These are phyloP conservation scores for Teratosphaeria nubilosa DNA, from an alignment of 2,329 filamentous ascomycete species.

Conservation along the genomic window DNA sequence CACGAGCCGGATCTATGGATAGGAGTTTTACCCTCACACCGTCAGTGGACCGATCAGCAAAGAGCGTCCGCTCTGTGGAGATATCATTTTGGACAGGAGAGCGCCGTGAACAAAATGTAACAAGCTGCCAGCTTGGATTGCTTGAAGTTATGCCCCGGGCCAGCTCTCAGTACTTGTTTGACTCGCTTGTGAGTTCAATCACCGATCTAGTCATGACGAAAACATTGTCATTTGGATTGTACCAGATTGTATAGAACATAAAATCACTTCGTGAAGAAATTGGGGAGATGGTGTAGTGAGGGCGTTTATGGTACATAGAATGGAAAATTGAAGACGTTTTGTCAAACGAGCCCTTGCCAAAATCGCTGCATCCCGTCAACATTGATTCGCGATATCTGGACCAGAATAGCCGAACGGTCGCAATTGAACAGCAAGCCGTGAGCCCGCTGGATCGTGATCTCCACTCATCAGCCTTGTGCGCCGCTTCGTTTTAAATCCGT, in stretches of 20 bases:
- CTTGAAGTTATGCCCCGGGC: background rate
- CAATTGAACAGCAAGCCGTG: background rate
- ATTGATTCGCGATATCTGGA: background rate
- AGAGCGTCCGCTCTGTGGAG: background rate
- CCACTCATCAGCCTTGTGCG: background rate
- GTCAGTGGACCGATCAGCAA: background rate
- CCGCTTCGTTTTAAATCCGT: background rate
- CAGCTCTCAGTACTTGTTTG: background rate
- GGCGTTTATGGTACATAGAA: background rate
- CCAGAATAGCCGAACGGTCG: background rate
- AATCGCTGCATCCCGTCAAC: too few relatives aligned
- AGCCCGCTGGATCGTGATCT: background rate
- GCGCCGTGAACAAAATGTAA: background rate
- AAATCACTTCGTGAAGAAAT: background rate
- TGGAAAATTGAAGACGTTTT: background rate
- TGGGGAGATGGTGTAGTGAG: background rate
- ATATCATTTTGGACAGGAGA: background rate
- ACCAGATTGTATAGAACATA: background rate
- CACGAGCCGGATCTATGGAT: background rate
- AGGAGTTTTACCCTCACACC: background rate
- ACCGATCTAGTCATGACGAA: background rate
- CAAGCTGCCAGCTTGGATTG: background rate
- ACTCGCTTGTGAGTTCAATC: background rate
- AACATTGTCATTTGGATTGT: background rate
- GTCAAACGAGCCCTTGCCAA: background rate